Evolutionary conservation across 768 basidiomycete species (phyloP).

Genomic region (Candolleomyces eurysporus): DNA sequence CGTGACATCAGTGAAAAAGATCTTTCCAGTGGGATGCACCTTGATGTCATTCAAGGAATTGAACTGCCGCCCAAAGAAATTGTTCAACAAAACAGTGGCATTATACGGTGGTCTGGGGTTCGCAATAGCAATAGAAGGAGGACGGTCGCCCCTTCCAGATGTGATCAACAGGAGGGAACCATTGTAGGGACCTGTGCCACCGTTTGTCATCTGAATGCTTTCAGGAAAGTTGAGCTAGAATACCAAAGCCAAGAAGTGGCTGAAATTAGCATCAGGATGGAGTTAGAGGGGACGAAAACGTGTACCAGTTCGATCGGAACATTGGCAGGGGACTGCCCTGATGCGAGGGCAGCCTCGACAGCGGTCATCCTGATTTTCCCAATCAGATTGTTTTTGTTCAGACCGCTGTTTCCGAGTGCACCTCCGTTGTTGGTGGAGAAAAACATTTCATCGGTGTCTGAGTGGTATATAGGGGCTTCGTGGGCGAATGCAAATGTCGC

Average conservation of each 20-base stretch:
- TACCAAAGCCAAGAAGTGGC: neutral
- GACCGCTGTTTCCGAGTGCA: slow-evolving; percentile 57
- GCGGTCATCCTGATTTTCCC: slow-evolving; percentile 61
- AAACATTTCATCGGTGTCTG: slow-evolving; percentile 69
- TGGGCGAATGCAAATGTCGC: slow-evolving; percentile 71
- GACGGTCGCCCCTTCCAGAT: slow-evolving; percentile 61
- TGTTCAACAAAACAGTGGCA: slow-evolving; percentile 68
- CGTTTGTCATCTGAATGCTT: slow-evolving; percentile 68
- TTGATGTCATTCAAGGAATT: slow-evolving; percentile 82
- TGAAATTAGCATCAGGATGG: neutral
- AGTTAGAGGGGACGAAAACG: slow-evolving; percentile 5
- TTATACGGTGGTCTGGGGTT: slow-evolving; percentile 66
- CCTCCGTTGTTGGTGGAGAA: slow-evolving; percentile 74
- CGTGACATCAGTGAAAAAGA: slow-evolving; percentile 76
- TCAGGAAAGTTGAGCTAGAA: slow-evolving; percentile 56
- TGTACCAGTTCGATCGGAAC: slow-evolving; percentile 46
- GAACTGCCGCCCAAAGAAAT: slow-evolving; percentile 78
- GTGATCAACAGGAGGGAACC: slow-evolving; percentile 59
- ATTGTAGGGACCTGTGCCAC: slow-evolving; percentile 61
- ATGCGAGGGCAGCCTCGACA: slow-evolving; percentile 43
- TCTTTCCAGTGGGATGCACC: slow-evolving; percentile 63
- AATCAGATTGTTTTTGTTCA: slow-evolving; percentile 62
- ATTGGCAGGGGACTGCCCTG: slow-evolving; percentile 36
- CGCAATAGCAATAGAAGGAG: slow-evolving; percentile 63
- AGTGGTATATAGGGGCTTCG: slow-evolving; percentile 70